Percentiles rank a stretch among this genome's conserved stretches.
These are phyloP conservation scores for Cyberlindnera maclurae DNA, from an alignment of 805 yeast species.

Conservation along the genomic window DNA sequence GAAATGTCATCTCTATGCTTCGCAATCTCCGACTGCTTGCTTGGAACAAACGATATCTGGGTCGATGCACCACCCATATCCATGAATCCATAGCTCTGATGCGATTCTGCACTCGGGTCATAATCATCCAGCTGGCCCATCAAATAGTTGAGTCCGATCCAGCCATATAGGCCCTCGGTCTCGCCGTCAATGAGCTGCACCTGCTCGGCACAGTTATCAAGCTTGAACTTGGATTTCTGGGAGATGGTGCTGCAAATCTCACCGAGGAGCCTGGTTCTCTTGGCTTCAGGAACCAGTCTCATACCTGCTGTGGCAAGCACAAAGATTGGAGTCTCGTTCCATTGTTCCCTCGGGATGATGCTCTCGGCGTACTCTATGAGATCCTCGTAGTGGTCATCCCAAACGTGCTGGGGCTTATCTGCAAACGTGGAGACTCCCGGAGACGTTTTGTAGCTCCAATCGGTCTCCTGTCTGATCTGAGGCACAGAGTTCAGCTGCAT, in stretches of 20 bases:
- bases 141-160: conserved; percentile 87
- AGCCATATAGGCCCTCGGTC: conserved; percentile 91
- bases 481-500: conserved; percentile 53
- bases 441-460: conserved; percentile 64
- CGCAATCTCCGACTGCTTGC: conserved; percentile 46
- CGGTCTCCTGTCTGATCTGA: conserved; percentile 48
- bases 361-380: conserved; percentile 62
- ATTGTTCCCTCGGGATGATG: conserved; percentile 58
- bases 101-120: conserved; percentile 28
- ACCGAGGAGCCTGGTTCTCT: conserved; percentile 45
- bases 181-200: conserved; percentile 89
- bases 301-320: conserved; percentile 97
- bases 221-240: conserved; percentile 47
- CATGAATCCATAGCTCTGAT: conserved; percentile 82
- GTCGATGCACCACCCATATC: conserved; percentile 99
- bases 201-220: conserved; percentile 54
- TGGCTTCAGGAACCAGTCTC: conserved; percentile 60
- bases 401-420: conserved; percentile 46
- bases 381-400: conserved; percentile 62
- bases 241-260: conserved; percentile 55
- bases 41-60: conserved; percentile 89
- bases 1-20: conserved; percentile 71
- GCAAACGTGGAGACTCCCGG: conserved; percentile 82
- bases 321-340: conserved; percentile 71
- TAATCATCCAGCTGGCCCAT: conserved; percentile 55